Evolutionary conservation across 2,329 filamentous ascomycete species (phyloP), one percentile per base, ranked within the genome.

Genomic region (Colletotrichum coccodes): DNA sequence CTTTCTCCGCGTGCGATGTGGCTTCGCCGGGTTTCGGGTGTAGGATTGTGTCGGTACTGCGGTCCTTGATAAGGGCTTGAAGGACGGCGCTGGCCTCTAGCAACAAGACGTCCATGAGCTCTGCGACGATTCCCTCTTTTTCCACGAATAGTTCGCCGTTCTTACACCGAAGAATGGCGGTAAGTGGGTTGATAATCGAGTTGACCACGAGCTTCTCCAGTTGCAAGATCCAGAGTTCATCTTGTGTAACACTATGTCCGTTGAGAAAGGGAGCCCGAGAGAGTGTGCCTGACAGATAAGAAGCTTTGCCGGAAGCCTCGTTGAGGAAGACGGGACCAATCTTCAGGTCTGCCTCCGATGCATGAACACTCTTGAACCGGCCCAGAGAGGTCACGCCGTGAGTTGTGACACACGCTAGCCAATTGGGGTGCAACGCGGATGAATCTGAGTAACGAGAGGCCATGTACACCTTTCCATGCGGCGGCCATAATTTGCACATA

Each of bases 181-280:
- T 96, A n/a, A 98, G 81, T 0, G 95, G 94, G 76, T 97, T 97
- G 74, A 98, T 89, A 36, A 95, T 83, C 40, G 89, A 86, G 76
- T 97, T 97, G 59, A 95, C 84, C 1, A 92, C 92, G 1, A 98
- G 84, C 78, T 97, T 98, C 75, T 97, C 93, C 3, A 98, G 86
- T 80, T 97, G 95, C n/a, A 86, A 74, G 11, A 84, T 71, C 83
- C 85, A 87, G 18, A 90, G 77, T 52, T 87, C 83, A 3, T 79
- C 70, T 12, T 79, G 75, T 2, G 80, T 71, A 5, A 87, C 81
- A 26, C 73, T 67, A 9, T 73, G 79, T 0, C 81, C 84, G 14
- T 79, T 76, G 2, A 90, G 79, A 21, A 79, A 73, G 2, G 84
- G 80, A 0, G 86, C 82, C 3, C 73, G 64, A 3, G 81, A 70